These are phyloP conservation scores for Colletotrichum lini DNA, from an alignment of 2,329 filamentous ascomycete genomes.

Conservation along the genomic window DNA sequence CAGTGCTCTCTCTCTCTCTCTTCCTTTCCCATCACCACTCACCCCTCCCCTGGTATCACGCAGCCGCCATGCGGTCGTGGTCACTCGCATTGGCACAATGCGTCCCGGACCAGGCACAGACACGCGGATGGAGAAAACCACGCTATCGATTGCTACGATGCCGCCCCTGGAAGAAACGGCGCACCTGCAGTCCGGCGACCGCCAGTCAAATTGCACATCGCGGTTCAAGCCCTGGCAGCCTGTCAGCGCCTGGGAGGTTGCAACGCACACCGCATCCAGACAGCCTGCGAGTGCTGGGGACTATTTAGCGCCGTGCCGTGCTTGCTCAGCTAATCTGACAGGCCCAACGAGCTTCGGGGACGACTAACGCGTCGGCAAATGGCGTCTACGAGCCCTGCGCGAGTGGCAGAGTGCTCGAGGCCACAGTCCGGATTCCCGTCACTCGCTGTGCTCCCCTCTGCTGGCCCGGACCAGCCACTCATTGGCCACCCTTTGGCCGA, in stretches of 20 bases:
- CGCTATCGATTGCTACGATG: slow-evolving; percentile 29
- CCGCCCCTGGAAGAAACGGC: slow-evolving; percentile 10
- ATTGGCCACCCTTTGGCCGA: slow-evolving; percentile 16
- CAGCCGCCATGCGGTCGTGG: slow-evolving; percentile 26
- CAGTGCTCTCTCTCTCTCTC: not conserved
- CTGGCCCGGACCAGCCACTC: not conserved
- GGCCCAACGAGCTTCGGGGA: not conserved
- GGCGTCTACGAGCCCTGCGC: slow-evolving; percentile 19
- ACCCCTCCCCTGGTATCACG: not conserved
- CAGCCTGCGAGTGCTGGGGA: slow-evolving; percentile 32
- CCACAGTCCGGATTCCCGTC: not conserved
- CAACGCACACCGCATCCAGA: slow-evolving; percentile 9
- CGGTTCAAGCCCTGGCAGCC: not conserved
- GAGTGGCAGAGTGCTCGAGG: not conserved
- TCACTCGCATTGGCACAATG: slow-evolving; percentile 23
- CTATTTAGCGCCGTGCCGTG: slow-evolving; percentile 18
- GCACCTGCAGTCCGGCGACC: not conserved
- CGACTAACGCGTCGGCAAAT: slow-evolving; percentile 12
- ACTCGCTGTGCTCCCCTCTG: not conserved
- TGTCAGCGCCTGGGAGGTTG: slow-evolving; percentile 26
- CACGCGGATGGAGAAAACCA: slow-evolving; percentile 6
- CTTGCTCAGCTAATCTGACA: slow-evolving; percentile 1
- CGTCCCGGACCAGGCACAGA: slow-evolving; percentile 2
- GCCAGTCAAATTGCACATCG: not conserved
- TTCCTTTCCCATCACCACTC: not conserved